Evolutionary conservation across 805 yeast species (phyloP), one percentile per base, ranked within the genome.

Genomic region (Cyberlindnera subsufficiens): DNA sequence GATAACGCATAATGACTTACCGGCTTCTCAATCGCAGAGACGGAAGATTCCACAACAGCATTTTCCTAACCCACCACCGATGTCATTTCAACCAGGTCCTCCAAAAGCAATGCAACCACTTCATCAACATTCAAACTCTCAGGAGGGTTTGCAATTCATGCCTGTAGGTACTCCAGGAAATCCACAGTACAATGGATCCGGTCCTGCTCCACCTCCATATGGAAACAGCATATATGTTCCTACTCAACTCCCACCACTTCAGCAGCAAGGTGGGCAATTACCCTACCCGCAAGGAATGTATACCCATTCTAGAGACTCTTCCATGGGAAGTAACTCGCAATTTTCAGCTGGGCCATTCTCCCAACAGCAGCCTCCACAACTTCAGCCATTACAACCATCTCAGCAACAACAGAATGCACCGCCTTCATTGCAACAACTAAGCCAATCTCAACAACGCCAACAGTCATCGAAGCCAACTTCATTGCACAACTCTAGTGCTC

Each of bases 1-100:
- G 58, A 79, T 71, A 1, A 58, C 63, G 44, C 66, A 64, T 51
- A 61, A 69, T 52, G 60, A 65, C 44, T 51, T 78, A 52, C 71
- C 74, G 42, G 53, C 52, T 5, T 51, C 57, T 16, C 53, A 53
- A 45, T 33, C 50, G 46, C 22, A 63, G 66, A 32, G 67, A 65
- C 48, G 50, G 58, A 35, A 67, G 66, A 17, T 64, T 60, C 47
- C 34, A 2, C 44, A 20, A 14, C 40, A 34, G 13, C 65, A 60
- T 16, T 45, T 47, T 3, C 60, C 58, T 16, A 52, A 42, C 40
- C 53, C 54, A 33, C 49, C 65, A 42, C 62, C 59, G 39, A 57
- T 60, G 40, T 59, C 67, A 31, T 66, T 67, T 8, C 68, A 67
- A 30, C 69, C 66, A 6, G 62, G 42, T 17, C 46, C 43, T 14